Evolutionary conservation across 2,329 filamentous ascomycete genomes (phyloP), one percentile per base, ranked within the genome.

Genomic region (Beauveria varroae): DNA sequence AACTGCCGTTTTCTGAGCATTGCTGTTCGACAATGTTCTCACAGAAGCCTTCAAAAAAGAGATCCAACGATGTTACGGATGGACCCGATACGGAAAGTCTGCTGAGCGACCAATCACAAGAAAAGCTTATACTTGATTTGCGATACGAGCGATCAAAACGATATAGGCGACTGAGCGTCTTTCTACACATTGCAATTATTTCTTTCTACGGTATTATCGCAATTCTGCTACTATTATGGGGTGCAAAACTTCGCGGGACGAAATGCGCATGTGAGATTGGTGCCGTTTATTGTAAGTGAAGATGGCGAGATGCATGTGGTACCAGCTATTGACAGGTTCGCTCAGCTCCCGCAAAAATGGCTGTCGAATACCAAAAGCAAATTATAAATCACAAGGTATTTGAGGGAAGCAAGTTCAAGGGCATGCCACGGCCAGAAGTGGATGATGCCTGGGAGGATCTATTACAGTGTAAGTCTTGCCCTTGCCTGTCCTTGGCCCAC

Each of bases 391-490:
- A 63, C n/a, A 41, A 61, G 16, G 37, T 63, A 1, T 46, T 51
- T 28, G 37, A 63, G 3, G 16, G 47, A 3, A 46, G 44, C 30
- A 61, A 57, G 16, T 63, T 61, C 37, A 40, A 57, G 53, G 62
- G 62, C 16, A 51, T 44, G 43, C 57, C 62, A 12, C 57, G 57
- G 0, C 61, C 37, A n/a, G 62, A 63, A 50, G 49, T 53, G 20
- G 62, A 61, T 18, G 52, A 57, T 16, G 57, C 62, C 7, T 63
- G 62, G 62, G 57, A 34, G 8, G 16, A 49, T 28, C 47, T 61
- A 2, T 40, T 63, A 16, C 22, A 18, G 37, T 61, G 62, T 61
- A 54, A 9, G 57, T 34, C 24, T 8, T 16, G 7, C 14, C 12
- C 0, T 4, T 20, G 14, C 18, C 9, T 5, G 3, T 14, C 5